Evolutionary conservation across 2,329 filamentous ascomycete genomes (phyloP), one percentile per base, ranked within the genome.

Genomic region (Pleurostoma richardsiae): DNA sequence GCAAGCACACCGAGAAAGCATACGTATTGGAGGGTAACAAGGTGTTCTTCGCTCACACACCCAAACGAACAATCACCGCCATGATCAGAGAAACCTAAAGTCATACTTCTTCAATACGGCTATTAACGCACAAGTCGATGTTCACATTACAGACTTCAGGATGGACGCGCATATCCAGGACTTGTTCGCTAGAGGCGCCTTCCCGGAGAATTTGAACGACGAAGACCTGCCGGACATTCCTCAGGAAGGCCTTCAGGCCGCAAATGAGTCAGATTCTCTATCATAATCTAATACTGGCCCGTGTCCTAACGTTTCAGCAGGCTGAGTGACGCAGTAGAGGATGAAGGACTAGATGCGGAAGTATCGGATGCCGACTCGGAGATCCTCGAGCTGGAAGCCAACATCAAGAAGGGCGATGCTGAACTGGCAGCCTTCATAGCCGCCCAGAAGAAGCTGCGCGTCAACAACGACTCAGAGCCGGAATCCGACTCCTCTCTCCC

Each of bases 341-440:
- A 47, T 4, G 55, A 51, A 48, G 56, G 47, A 6, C 45, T 43
- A 8, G 53, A 51, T 19, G 44, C 41, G 8, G 42, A 63, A 45
- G 53, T 60, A n/a, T 67, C 62, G 6, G 64, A 69, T 43, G 64
- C 60, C 19, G 68, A 72, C 52, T 70, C 69, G 6, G 70, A 72
- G 49, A 66, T 67, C 41, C 61, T 62, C 8, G 65, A 70, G 43
- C 63, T 71, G 11, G 60, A 63, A 43, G 63, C 62, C 33, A 62
- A 66, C 39, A 67, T 71, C 45, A 63, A 58, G 28, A 64, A 67
- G 42, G 63, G 69, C 43, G 62, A 69, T 41, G 59, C 58, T 31
- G 61, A 61, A 52, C 59, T 63, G 10, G 60, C 61, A 10, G 64
- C 62, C 4, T 68, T 67, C 41, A 50, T 41, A 39, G 50, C 50